Conservation (phyloP, 1,139 yeast species). For the Hanseniaspora sp. region DNA sequence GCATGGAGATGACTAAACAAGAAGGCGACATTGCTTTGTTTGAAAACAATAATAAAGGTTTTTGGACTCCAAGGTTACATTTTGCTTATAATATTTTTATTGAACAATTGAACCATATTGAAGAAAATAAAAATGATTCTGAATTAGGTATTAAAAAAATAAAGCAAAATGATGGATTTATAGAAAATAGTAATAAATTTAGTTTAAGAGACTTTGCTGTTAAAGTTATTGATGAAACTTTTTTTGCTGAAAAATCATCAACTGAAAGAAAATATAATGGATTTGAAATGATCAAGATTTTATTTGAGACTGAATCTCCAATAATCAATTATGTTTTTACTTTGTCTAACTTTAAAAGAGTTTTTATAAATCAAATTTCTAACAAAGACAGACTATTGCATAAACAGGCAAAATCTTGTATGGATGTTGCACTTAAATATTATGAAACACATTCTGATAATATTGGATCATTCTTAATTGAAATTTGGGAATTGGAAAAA, state of each 20-base stretch:
- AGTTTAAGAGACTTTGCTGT: constrained; percentile 66
- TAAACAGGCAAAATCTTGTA: constrained; percentile 48
- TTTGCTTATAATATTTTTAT: constrained; percentile 72
- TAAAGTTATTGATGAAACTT: constrained; percentile 63
- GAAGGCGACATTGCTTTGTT: constrained; percentile 31
- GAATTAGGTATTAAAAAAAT: constrained; percentile 31
- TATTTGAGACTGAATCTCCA: constrained; percentile 33
- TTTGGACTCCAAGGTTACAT: constrained; percentile 71
- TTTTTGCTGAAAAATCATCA: constrained; percentile 66
- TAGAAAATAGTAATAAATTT: constrained; percentile 22
- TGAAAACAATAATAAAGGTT: constrained; percentile 42
- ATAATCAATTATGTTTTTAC: constrained; percentile 39
- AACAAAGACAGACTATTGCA: constrained; percentile 56
- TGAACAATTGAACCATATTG: constrained; percentile 21
- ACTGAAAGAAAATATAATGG: constrained; percentile 85
- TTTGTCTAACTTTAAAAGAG: constrained; percentile 58
- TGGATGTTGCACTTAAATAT: constrained; percentile 29
- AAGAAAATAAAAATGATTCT: constrained; percentile 26
- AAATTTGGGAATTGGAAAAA: constrained; percentile 24
- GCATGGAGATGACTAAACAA: constrained; percentile 35
- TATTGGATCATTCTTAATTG: constrained; percentile 40
- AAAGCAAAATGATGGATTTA: constrained; percentile 28
- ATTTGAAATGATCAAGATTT: constrained; percentile 52
- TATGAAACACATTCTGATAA: constrained; percentile 38
- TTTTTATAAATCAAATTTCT: constrained; percentile 66